phyloP scores from a whole-genome alignment of 352 stramenopile genomes.

The Thraustochytrium sp. region DNA sequence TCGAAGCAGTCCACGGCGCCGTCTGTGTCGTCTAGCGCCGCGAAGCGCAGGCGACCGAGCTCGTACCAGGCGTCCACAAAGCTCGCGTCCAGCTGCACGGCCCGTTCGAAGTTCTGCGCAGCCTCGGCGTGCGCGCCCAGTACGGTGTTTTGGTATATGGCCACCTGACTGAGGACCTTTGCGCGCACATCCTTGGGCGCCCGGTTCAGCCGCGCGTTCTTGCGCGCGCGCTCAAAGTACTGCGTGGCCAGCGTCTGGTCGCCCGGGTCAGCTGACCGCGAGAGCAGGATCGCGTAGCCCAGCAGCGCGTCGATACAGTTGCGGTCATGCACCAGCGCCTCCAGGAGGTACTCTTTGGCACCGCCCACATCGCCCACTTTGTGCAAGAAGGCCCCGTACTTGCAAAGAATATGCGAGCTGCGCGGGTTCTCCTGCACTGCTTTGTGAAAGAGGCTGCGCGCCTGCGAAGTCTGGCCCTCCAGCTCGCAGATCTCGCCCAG shows the following conservation, averaged over 20 bases:
- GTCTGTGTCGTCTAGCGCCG: not conserved
- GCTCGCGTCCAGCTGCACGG: slow-evolving; percentile 1
- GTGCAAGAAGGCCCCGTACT: slow-evolving; percentile 10
- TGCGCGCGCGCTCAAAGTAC: slow-evolving; percentile 40
- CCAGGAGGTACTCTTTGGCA: slow-evolving; percentile 18
- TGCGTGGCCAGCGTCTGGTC: not conserved
- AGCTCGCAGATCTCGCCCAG: slow-evolving; percentile 11
- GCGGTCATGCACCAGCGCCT: slow-evolving; percentile 30
- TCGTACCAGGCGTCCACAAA: slow-evolving; percentile 31
- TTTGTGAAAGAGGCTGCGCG: slow-evolving; percentile 28
- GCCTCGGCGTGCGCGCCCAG: not conserved
- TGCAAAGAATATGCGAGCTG: not conserved
- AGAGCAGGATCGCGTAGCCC: slow-evolving; percentile 16
- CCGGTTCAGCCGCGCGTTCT: not conserved
- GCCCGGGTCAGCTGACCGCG: not conserved
- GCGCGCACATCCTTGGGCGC: not conserved
- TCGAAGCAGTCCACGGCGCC: not conserved
- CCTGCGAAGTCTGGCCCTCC: not conserved
- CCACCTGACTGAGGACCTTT: not conserved
- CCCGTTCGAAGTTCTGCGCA: not conserved
- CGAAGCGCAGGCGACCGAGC: not conserved
- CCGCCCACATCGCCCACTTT: not conserved
- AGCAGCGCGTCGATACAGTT: slow-evolving; percentile 22
- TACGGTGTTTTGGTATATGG: not conserved
- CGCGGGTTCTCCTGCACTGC: not conserved